A percentile compares a stretch with the other conserved stretches of the same genome.
phyloP scores from a whole-genome alignment of 1,284 basidiomycete genomes.

The Meripilus lineatus region DNA sequence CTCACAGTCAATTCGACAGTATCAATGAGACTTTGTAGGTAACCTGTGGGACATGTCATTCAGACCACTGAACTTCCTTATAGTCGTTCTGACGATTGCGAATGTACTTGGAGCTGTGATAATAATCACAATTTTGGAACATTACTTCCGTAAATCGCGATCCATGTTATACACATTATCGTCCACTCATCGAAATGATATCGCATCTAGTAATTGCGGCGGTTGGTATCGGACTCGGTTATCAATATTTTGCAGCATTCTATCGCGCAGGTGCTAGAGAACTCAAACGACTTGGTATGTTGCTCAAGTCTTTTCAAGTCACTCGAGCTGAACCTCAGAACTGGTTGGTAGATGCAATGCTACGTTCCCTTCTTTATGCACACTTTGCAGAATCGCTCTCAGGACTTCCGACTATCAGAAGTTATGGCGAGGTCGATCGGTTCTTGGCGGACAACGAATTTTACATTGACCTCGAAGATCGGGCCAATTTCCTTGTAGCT shows the following conservation, averaged over 20 bases:
- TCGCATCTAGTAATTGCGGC: constrained; percentile 43
- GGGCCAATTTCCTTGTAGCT: constrained; percentile 54
- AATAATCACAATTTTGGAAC: constrained; percentile 65
- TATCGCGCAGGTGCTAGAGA: constrained; percentile 69
- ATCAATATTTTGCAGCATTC: constrained; percentile 53
- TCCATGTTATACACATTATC: not conserved
- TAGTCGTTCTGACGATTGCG: constrained; percentile 46
- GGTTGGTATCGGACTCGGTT: constrained; percentile 42
- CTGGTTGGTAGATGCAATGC: constrained; percentile 54
- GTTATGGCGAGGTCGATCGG: constrained; percentile 57
- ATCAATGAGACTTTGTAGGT: constrained; percentile 58
- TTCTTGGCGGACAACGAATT: constrained; percentile 68
- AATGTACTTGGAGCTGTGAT: constrained; percentile 56
- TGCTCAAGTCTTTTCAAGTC: too few relatives aligned
- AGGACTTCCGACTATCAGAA: constrained; percentile 73
- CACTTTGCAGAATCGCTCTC: constrained; percentile 80
- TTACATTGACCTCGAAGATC: constrained; percentile 73
- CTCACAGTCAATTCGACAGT: constrained; percentile 34
- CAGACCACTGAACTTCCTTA: not conserved
- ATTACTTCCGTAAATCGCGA: constrained; percentile 57
- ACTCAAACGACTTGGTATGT: constrained; percentile 59
- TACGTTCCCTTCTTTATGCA: constrained; percentile 69
- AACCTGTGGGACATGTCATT: not conserved
- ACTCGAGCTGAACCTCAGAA: too few relatives aligned
- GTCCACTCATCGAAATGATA: constrained; percentile 1